phyloP scores from a whole-genome alignment of 1,284 basidiomycete species.

The Ceratobasidium sp. region DNA sequence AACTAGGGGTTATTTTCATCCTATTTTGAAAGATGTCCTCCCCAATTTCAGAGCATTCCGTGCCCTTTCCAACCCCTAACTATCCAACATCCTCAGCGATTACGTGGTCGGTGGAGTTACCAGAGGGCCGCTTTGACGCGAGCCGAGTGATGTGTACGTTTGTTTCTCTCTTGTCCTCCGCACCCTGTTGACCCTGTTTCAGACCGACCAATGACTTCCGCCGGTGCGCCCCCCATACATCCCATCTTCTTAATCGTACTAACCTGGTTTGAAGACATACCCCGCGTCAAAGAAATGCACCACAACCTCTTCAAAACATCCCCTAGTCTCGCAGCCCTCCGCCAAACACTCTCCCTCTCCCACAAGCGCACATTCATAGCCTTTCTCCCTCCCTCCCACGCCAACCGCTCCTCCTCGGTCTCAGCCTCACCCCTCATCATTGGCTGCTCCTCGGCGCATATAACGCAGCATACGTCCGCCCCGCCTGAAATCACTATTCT shows the following conservation, averaged over 20 bases:
- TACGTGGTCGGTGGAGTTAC: neutral
- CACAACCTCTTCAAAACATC: constrained; percentile 34
- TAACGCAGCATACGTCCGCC: constrained; percentile 12
- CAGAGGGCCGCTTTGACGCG: constrained; percentile 25
- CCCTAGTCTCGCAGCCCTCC: constrained; percentile 17
- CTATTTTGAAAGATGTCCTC: constrained; percentile 5
- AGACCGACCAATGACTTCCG: constrained; percentile 41
- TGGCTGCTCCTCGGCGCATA: constrained; percentile 22
- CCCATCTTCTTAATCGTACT: neutral
- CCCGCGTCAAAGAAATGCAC: constrained; percentile 39
- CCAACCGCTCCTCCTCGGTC: too few relatives aligned
- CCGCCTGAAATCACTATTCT: constrained; percentile 33
- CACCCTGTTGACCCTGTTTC: neutral
- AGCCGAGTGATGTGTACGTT: constrained; percentile 43
- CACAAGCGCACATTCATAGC: constrained; percentile 36
- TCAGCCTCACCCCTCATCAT: constrained; percentile 10
- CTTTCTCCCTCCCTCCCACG: constrained; percentile 12
- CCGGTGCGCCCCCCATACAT: neutral
- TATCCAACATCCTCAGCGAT: neutral
- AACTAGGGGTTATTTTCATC: too few relatives aligned
- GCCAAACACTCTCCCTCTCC: constrained; percentile 29
- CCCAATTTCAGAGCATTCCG: constrained; percentile 13
- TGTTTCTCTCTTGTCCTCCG: neutral
- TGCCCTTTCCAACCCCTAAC: neutral
- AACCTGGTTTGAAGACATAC: constrained; percentile 4